phyloP scores from a whole-genome alignment of 2,329 filamentous ascomycete species.

The Samsoniella hepiali region DNA sequence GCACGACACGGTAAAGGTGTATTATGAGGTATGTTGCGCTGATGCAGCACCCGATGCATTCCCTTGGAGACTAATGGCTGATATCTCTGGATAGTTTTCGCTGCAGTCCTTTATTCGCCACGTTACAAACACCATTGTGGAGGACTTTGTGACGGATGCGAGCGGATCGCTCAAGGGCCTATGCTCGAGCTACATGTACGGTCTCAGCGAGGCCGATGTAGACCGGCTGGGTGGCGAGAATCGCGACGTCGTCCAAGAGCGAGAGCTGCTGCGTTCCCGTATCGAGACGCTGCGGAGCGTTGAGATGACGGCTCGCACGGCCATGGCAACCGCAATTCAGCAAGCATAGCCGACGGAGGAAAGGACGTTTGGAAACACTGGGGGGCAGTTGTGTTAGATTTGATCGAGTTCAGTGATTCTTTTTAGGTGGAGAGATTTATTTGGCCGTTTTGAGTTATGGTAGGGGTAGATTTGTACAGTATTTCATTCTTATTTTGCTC shows the following conservation, averaged over 20 bases:
- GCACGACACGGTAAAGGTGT: constrained; percentile 36
- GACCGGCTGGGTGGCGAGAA: not conserved
- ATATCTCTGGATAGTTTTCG: constrained; percentile 15
- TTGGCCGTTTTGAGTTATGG: no score
- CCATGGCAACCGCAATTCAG: not conserved
- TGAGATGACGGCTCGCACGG: not conserved
- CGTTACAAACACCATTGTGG: constrained; percentile 25
- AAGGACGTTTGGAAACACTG: no score
- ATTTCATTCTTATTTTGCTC: no score
- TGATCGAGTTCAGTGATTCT: no score
- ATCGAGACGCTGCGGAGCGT: not conserved
- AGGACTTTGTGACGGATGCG: constrained; percentile 24
- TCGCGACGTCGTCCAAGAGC: not conserved
- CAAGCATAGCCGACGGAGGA: not conserved
- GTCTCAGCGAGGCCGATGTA: not conserved
- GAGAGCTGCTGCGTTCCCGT: not conserved
- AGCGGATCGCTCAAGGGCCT: constrained; percentile 22
- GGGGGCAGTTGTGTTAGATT: not conserved
- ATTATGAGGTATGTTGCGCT: constrained; percentile 32
- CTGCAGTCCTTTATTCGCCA: constrained; percentile 27
- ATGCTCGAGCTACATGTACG: not conserved
- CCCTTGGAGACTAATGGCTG: not conserved
- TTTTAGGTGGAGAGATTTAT: no score
- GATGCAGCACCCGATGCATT: not conserved
- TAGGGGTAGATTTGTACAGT: no score